Percentiles rank a stretch among this genome's conserved stretches.
Conservation (phyloP, 2,329 filamentous ascomycete species). For the Achaetomium macrosporum region DNA sequence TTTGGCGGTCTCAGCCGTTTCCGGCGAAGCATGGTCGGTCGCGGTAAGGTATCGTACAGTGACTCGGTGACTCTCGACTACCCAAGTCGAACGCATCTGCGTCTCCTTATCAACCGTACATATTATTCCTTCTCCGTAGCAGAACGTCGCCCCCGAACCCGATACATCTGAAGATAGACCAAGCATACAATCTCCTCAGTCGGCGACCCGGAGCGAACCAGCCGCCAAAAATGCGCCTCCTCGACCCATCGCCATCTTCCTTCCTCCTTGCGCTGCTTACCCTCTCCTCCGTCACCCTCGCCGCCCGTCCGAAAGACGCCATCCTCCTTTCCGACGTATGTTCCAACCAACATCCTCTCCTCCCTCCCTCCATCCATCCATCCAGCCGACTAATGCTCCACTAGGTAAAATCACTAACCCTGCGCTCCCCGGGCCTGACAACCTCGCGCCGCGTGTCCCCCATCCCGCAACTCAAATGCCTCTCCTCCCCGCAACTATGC, state of each 20-base stretch:
- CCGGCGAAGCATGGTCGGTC: background rate
- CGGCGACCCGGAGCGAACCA: background rate
- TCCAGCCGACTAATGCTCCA: background rate
- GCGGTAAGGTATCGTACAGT: too few species aligned
- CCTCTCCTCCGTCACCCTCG: conserved; percentile 6
- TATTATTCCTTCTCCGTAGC: too few species aligned
- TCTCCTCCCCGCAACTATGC: conserved; percentile 60
- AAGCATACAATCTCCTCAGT: background rate
- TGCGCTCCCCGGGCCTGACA: conserved; percentile 61
- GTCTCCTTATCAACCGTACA: too few species aligned
- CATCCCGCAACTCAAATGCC: conserved; percentile 73
- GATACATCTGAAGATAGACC: too few species aligned
- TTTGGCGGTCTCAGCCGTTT: background rate
- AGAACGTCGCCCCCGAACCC: too few species aligned
- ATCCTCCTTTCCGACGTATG: conserved; percentile 59
- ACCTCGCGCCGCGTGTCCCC: conserved; percentile 68
- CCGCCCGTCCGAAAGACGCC: conserved; percentile 41
- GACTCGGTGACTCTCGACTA: too few species aligned
- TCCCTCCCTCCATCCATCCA: background rate
- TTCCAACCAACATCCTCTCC: background rate
- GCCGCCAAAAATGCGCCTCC: conserved; percentile 7
- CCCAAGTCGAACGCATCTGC: too few species aligned
- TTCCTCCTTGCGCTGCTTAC: conserved; percentile 2
- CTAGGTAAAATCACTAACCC: conserved; percentile 70
- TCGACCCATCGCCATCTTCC: background rate